Base-by-base conservation (phyloP, 768 basidiomycete genomes). In the Amanita brunnescens region DNA sequence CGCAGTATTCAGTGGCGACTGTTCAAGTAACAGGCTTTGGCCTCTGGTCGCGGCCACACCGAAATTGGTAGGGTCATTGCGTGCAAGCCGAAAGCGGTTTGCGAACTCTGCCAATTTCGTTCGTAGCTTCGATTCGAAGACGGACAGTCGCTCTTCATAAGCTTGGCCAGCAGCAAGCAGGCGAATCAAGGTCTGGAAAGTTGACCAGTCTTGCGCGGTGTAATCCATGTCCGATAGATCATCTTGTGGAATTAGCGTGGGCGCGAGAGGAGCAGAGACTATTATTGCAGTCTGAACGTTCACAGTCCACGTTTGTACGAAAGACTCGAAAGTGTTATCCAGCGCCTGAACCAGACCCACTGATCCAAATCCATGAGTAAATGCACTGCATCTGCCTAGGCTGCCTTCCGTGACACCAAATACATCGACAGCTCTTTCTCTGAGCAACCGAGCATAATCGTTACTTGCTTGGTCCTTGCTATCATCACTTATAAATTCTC, bases 301-400 rank as follows among this genome's bases (percentile, higher is more conserved):
- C 7, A 71, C 70, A 12, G 78, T 80, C 74, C 80, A 83, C 45
- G 66, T 68, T 39, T 83, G 78, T 21, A 94, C 72, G 59, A 96
- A 94, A 1, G 76, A 70, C 24, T 77, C 70, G 54, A 96, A 73
- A 52, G 85, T 79, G 6, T 73, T 69, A 61, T 95, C 90, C 29
- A 95, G 61, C 0, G 90, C 79, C 32, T 78, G 73, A 18, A 97
- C 72, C 14, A 95, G 76, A 5, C 84, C 87, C 2, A 75, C 69
- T 1, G 81, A 74, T 5, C 85, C 95, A 62, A 91, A 97, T 0
- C 95, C 95, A 61, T 95, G 84, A 1, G 95, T 97, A 63, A 99
- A 87, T 0, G 73, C 70, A 35, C 78, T 70, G 62, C 87, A 91
- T 21, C 94, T 77, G 34, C 67, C 67, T 51, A 93, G 70, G 30